Evolutionary conservation across 345 rosid genomes (phyloP).

Genomic region (Hibiscus mutabilis): DNA sequence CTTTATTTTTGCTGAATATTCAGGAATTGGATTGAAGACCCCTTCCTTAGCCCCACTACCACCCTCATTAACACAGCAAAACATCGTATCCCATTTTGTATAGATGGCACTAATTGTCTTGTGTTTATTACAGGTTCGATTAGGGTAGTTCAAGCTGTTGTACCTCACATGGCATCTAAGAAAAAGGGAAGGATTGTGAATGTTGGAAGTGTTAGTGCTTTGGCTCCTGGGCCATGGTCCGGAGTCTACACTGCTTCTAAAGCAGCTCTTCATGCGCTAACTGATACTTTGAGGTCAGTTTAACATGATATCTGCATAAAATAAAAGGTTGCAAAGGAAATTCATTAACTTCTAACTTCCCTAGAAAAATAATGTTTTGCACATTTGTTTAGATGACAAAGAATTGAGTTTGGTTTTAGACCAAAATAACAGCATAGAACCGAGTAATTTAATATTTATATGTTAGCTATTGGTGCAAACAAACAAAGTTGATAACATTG

Average conservation of each 20-base stretch:
- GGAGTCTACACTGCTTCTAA: constrained; percentile 80
- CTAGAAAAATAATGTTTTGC: background rate
- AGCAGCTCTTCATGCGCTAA: constrained; percentile 77
- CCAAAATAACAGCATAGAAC: background rate
- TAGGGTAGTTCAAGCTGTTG: constrained; percentile 83
- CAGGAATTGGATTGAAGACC: background rate
- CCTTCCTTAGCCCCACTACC: background rate
- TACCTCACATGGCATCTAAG: constrained; percentile 76
- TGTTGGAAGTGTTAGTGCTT: constrained; percentile 15
- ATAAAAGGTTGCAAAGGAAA: background rate
- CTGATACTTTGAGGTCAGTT: constrained; percentile 71
- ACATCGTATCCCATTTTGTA: background rate
- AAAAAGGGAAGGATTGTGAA: constrained; percentile 69
- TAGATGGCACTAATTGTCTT: background rate
- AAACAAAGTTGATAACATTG: background rate
- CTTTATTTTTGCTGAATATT: background rate
- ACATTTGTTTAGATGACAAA: background rate
- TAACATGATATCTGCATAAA: background rate
- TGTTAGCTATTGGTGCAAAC: background rate
- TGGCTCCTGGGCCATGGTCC: constrained; percentile 66
- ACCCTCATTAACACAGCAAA: background rate
- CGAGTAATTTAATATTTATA: background rate
- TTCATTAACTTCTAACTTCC: background rate
- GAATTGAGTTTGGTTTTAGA: background rate
- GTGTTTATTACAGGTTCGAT: constrained; percentile 42